A percentile compares a stretch with the other conserved stretches of the same genome.
These are phyloP conservation scores for Rhinocladiella similis DNA, from an alignment of 2,329 filamentous ascomycete genomes.

Conservation along the genomic window DNA sequence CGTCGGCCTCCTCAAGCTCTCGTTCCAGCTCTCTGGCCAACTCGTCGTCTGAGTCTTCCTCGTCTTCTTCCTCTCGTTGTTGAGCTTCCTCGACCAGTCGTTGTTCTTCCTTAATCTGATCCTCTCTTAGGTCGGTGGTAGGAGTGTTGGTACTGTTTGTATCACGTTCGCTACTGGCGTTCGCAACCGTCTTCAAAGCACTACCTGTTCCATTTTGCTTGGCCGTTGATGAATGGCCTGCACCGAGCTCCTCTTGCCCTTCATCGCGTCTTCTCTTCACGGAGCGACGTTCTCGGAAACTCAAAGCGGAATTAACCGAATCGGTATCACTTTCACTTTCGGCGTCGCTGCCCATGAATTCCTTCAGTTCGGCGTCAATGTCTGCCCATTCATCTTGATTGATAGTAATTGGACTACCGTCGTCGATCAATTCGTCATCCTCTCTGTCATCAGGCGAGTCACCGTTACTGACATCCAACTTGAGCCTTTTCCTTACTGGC, in stretches of 20 bases:
- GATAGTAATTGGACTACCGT: slow-evolving; percentile 50
- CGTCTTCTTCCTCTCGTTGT: slow-evolving; percentile 33
- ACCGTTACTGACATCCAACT: slow-evolving; percentile 36
- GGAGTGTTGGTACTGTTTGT: slow-evolving; percentile 17
- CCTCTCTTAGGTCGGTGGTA: slow-evolving; percentile 20
- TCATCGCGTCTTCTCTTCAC: slow-evolving; percentile 56
- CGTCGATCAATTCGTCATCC: slow-evolving; percentile 38
- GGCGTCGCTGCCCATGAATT: slow-evolving; percentile 61
- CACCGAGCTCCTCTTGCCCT: slow-evolving; percentile 46
- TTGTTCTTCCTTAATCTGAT: slow-evolving; percentile 30
- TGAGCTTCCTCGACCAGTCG: slow-evolving; percentile 33
- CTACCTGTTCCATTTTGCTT: slow-evolving; percentile 31
- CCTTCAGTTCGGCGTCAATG: slow-evolving; percentile 71
- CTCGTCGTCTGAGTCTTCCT: slow-evolving; percentile 47
- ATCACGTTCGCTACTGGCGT: slow-evolving; percentile 14
- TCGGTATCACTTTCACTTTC: slow-evolving; percentile 53
- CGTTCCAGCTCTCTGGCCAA: slow-evolving; percentile 59
- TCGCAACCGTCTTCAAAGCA: slow-evolving; percentile 21
- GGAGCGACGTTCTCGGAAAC: slow-evolving; percentile 19
- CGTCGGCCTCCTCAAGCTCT: slow-evolving; percentile 51
- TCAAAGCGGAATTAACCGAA: slow-evolving; percentile 34
- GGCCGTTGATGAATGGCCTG: slow-evolving; percentile 23
- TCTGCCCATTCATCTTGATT: slow-evolving; percentile 64
- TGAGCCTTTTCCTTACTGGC: slow-evolving; percentile 26
- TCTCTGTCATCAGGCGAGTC: slow-evolving; percentile 48